These are phyloP conservation scores for Blastobotrys raffinosifermentans DNA, from an alignment of 1,139 yeast genomes.

Conservation along the genomic window DNA sequence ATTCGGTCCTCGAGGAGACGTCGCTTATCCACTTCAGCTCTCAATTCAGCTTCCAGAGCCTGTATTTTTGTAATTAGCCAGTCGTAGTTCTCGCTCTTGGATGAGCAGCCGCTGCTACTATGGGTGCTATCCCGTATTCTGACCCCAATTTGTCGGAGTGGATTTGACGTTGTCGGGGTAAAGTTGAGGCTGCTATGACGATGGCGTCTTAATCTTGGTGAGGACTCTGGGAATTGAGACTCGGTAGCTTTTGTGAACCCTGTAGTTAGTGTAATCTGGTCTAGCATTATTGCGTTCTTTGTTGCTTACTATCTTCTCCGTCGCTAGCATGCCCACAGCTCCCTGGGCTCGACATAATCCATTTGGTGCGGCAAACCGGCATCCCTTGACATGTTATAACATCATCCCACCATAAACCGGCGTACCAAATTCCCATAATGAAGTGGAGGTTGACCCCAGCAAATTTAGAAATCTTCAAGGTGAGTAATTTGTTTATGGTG, in stretches of 20 bases:
- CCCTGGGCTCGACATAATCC: slow-evolving; percentile 1
- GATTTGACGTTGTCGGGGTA: too few relatives aligned
- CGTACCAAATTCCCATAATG: slow-evolving; percentile 2
- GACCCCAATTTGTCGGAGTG: too few relatives aligned
- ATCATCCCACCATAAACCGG: neutral
- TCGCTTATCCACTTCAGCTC: too few relatives aligned
- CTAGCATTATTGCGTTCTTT: neutral
- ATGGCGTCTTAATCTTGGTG: too few relatives aligned
- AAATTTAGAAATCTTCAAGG: slow-evolving; percentile 59
- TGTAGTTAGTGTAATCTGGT: neutral
- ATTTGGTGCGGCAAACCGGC: slow-evolving; percentile 1
- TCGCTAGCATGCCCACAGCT: slow-evolving; percentile 1
- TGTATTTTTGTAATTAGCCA: too few relatives aligned
- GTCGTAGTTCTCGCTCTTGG: too few relatives aligned
- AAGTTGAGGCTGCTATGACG: too few relatives aligned
- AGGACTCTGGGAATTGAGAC: slow-evolving; percentile 6
- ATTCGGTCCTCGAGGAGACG: too few relatives aligned
- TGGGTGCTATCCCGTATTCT: too few relatives aligned
- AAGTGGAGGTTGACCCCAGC: slow-evolving; percentile 17
- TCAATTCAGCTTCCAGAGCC: too few relatives aligned
- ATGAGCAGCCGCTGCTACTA: too few relatives aligned
- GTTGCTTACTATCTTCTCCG: slow-evolving; percentile 2
- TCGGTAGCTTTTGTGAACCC: slow-evolving; percentile 2
- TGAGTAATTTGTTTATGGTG: slow-evolving; percentile 32
- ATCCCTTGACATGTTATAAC: slow-evolving; percentile 1